Percentiles rank a stretch among this genome's conserved stretches.
Conservation (phyloP, 768 basidiomycete genomes). For the Clitopilus passeckerianus region DNA sequence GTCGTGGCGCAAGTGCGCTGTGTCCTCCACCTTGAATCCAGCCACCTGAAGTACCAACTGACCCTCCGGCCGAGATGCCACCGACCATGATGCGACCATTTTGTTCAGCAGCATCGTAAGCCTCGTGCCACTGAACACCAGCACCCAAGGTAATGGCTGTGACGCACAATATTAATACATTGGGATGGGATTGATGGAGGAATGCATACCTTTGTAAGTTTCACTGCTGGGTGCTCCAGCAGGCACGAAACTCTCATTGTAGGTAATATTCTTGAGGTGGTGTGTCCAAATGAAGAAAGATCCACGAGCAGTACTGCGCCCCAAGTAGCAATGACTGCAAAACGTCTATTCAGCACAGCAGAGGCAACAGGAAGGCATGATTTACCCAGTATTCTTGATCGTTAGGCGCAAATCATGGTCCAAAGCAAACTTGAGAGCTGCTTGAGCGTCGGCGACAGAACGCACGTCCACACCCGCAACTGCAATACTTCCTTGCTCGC, state of each 20-base stretch:
- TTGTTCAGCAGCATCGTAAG: conserved; percentile 31
- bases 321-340: conserved; percentile 36
- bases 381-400: conserved; percentile 29
- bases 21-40: conserved; percentile 47
- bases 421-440: conserved; percentile 30
- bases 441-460: conserved; percentile 30
- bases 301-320: conserved; percentile 35
- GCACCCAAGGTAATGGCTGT: conserved; percentile 28
- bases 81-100: conserved; percentile 40
- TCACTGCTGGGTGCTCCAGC: conserved; percentile 20
- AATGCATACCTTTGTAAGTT: conserved; percentile 12
- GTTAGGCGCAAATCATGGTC: conserved; percentile 30
- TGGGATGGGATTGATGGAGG: neutral
- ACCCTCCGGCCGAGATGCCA: conserved; percentile 30
- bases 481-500: conserved; percentile 39
- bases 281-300: conserved; percentile 38
- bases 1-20: conserved; percentile 28
- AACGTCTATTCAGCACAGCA: neutral
- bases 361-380: neutral
- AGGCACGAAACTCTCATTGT: conserved; percentile 21
- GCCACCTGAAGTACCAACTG: conserved; percentile 43
- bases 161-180: neutral
- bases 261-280: conserved; percentile 27
- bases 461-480: conserved; percentile 35
- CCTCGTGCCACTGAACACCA: conserved; percentile 42